These are phyloP conservation scores for Clavispora fructus DNA, from an alignment of 805 yeast species.

Conservation along the genomic window DNA sequence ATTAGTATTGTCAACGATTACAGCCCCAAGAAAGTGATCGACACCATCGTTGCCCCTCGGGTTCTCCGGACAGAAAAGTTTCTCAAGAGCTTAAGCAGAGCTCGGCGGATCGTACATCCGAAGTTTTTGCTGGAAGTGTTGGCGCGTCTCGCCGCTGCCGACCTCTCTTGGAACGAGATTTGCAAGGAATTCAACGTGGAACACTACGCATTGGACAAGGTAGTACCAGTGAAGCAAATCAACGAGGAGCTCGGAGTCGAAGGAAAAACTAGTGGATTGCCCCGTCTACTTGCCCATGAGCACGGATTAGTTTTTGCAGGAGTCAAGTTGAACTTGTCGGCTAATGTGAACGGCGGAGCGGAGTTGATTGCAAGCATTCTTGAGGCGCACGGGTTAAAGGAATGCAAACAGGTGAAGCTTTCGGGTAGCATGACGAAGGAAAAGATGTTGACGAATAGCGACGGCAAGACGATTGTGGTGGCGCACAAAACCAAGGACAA, in stretches of 20 bases:
- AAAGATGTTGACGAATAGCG: slow-evolving; percentile 11
- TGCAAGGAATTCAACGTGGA: slow-evolving; percentile 19
- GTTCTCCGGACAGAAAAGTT: slow-evolving; percentile 86
- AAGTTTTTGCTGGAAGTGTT: slow-evolving; percentile 26
- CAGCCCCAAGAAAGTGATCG: slow-evolving; percentile 32
- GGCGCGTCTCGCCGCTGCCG: slow-evolving; percentile 35
- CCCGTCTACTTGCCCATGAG: slow-evolving; percentile 5
- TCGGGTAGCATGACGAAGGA: slow-evolving; percentile 13
- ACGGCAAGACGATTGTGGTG: slow-evolving; percentile 18
- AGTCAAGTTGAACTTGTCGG: slow-evolving; percentile 49
- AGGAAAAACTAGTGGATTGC: slow-evolving; percentile 10
- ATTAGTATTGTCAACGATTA: slow-evolving; percentile 46
- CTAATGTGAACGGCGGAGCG: slow-evolving; percentile 56
- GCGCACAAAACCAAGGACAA: slow-evolving; percentile 35
- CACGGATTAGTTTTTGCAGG: slow-evolving; percentile 41
- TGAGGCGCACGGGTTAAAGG: slow-evolving; percentile 52
- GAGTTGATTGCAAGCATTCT: slow-evolving; percentile 53
- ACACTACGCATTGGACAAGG: slow-evolving; percentile 33
- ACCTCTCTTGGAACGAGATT: slow-evolving; percentile 11
- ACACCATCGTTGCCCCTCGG: slow-evolving; percentile 70
- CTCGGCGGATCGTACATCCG: slow-evolving; percentile 52
- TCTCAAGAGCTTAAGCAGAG: slow-evolving; percentile 59
- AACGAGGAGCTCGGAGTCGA: slow-evolving; percentile 24
- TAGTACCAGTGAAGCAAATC: slow-evolving; percentile 24
- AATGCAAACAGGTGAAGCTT: slow-evolving; percentile 19